These are phyloP conservation scores for Neofusicoccum kwambonambiense DNA, from an alignment of 2,329 filamentous ascomycete species.

Conservation along the genomic window DNA sequence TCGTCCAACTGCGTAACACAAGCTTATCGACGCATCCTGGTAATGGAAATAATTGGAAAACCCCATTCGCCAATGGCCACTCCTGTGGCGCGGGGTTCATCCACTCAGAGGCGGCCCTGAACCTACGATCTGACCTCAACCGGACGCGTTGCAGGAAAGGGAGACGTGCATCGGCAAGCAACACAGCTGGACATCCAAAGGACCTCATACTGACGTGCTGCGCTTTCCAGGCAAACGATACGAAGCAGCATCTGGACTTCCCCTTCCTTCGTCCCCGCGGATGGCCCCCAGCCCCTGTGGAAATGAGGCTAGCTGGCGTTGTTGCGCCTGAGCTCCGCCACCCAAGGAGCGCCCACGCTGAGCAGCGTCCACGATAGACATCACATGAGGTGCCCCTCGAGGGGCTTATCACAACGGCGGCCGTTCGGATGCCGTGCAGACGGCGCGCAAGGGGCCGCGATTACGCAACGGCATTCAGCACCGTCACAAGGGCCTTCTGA, in stretches of 20 bases:
- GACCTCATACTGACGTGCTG: neutral
- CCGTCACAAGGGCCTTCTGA: neutral
- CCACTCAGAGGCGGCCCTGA: neutral
- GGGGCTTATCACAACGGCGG: neutral
- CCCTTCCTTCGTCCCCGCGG: neutral
- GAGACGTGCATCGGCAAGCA: neutral
- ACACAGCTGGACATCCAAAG: neutral
- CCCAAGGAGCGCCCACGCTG: neutral
- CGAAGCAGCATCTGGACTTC: neutral
- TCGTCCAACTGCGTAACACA: conserved; percentile 6
- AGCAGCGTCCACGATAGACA: neutral
- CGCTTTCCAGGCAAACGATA: neutral
- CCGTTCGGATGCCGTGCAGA: neutral
- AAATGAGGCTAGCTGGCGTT: neutral
- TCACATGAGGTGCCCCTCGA: neutral
- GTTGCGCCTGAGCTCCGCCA: neutral
- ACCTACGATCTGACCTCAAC: neutral
- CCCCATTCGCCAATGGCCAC: neutral
- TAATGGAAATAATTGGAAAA: neutral
- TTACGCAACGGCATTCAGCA: neutral
- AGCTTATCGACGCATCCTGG: conserved; percentile 6
- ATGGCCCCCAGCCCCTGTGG: neutral
- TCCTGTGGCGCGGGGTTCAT: neutral
- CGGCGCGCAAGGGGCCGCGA: neutral
- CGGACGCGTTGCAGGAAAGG: neutral